Evolutionary conservation across 2,329 filamentous ascomycete species (phyloP), one percentile per base, ranked within the genome.

Genomic region (Shiraia bambusicola): DNA sequence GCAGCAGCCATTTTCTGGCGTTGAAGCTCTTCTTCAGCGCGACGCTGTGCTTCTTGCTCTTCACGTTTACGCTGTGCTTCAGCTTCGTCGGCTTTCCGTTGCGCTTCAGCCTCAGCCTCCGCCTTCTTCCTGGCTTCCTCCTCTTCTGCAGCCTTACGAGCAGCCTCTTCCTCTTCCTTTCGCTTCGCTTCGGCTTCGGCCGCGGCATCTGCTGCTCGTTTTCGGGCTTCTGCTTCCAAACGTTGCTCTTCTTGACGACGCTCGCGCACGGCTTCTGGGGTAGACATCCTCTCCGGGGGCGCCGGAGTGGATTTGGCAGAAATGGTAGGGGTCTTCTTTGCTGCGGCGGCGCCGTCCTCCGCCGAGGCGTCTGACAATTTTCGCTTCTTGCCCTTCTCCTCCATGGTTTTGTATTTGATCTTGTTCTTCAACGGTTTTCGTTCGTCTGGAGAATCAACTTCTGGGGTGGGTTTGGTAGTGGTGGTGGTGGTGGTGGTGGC

Each of bases 261-360:
- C 40, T 63, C 61, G n/a, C 62, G 64, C 28, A 64, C 52, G 5
- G 50, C 47, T 28, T 67, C 64, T 6, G 63, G 64, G 6, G 64
- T 66, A 9, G 61, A 57, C 14, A 51, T 55, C 29, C 63, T 63
- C 42, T 67, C 65, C 10, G 59, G 60, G 12, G 65, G 64, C 11
- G 58, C 63, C 22, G 64, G 63, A 1, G 64, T 65, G 22, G 63
- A 66, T 31, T 67, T 66, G 3, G 61, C 56, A n/a, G 64, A 67
- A 11, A 46, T 52, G 14, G 54, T 62, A 2, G 63, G 63, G 16
- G 64, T 64, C 37, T 56, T 67, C 55, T 65, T 67, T 5, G 56
- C 42, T 25, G 55, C 56, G 15, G 56, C 42, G 27, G 55, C 56
- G 15, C 44, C 38, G 30, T 64, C 58, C 17, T 67, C 64, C 17